phyloP scores from a whole-genome alignment of 495 filamentous ascomycete genomes.

The Hyaloscypha finlandica region DNA sequence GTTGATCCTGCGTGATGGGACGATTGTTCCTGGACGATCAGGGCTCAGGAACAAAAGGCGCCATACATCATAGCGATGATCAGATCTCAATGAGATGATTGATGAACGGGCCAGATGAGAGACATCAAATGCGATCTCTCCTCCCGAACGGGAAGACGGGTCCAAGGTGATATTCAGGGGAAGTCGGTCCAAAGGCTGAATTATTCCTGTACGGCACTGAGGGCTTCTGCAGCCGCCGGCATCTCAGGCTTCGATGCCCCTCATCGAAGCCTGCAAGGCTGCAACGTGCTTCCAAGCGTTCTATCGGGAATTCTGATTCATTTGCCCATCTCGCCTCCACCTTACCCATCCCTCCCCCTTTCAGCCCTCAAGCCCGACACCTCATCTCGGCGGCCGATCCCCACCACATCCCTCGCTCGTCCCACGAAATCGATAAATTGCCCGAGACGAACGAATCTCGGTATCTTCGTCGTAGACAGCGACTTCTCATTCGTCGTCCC shows the following conservation, averaged over 20 bases:
- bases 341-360: not conserved
- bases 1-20: not conserved
- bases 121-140: not conserved
- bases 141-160: not conserved
- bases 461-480: too few relatives aligned
- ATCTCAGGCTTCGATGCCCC: not conserved
- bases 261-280: conserved; percentile 24
- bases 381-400: conserved; percentile 7
- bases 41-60: not conserved
- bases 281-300: conserved; percentile 18
- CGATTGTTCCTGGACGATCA: not conserved
- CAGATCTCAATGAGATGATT: not conserved
- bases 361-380: not conserved
- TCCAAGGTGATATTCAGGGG: not conserved
- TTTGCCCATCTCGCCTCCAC: conserved; percentile 8
- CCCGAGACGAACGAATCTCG: too few relatives aligned
- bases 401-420: conserved; percentile 1
- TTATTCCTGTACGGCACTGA: not conserved
- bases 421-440: not conserved
- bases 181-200: not conserved
- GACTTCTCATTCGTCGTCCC: too few relatives aligned
- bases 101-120: not conserved
- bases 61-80: not conserved
- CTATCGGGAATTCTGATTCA: conserved; percentile 18
- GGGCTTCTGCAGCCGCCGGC: not conserved